Evolutionary conservation across 495 filamentous ascomycete species (phyloP), one percentile per base, ranked within the genome.

Genomic region (Podospora pseudopauciseta): DNA sequence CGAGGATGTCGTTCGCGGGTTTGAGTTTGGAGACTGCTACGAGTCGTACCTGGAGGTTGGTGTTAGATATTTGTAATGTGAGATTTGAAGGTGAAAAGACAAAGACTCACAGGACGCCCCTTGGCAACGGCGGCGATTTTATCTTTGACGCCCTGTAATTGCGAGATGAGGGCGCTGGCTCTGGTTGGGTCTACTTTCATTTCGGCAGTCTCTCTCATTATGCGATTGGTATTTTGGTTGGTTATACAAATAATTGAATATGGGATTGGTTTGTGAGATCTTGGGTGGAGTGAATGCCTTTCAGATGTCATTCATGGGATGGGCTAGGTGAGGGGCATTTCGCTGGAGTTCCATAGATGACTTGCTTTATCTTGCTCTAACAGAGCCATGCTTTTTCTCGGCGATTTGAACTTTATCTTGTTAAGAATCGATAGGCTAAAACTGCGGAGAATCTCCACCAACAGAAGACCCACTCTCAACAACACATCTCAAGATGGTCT

Each of bases 1-100:
- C 88, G 56, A 96, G 83, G 74, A 97, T 88, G 80, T 98, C 96
- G 65, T 90, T 87, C 64, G 88, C 91, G 13, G 95, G 93, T 78
- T 97, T 97, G 71, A 95, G 84, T 77, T 99, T 99, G 19, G 93
- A 97, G 63, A 99, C 94, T 39, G 93, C 93, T 27, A 99, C 91
- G 27, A 98, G 83, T 20, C 95, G 90, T 65, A 96, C 86, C 90
- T 91, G 57, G 61, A 23, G 23, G 55, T 26, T 23, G n/a, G 18
- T 27, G 30, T 68, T 23, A 58, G 66, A 49, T 5, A 49, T 49
- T 11, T 49, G 7, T 49, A 11, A 49, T 6, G 2, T 49, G 39
- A 13, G 39, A 6, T 49, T 49, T 49, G 39, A 16, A 11, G 23
- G 23, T 23, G 39, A 49, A 16, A 11, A 16, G 39, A 49, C 2